These are phyloP conservation scores for Neurospora tetraspora DNA, from an alignment of 495 filamentous ascomycete species.

Conservation along the genomic window DNA sequence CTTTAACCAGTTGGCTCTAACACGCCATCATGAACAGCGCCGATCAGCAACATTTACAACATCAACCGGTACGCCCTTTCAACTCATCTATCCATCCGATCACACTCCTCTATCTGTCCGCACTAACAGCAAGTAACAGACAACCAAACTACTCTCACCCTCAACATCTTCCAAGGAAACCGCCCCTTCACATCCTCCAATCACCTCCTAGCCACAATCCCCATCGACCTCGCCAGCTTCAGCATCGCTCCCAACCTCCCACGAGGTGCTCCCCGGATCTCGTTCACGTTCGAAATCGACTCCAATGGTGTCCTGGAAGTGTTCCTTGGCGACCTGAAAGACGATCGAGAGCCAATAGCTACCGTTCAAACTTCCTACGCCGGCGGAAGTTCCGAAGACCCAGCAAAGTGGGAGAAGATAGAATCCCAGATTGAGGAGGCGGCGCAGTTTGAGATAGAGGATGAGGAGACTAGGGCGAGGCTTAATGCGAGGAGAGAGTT, in stretches of 20 bases:
- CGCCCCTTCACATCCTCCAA: slow-evolving; percentile 86
- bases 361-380: slow-evolving; percentile 36
- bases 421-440: slow-evolving; percentile 90
- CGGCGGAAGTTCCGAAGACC: slow-evolving; percentile 79
- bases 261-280: slow-evolving; percentile 88
- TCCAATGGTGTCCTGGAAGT: slow-evolving; percentile 93
- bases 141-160: slow-evolving; percentile 85
- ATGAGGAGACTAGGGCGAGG: slow-evolving; percentile 79
- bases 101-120: not conserved
- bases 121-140: slow-evolving; percentile 31
- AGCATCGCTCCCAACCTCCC: slow-evolving; percentile 39
- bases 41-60: slow-evolving; percentile 94
- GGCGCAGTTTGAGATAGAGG: slow-evolving; percentile 89
- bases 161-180: slow-evolving; percentile 92
- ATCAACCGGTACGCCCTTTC: slow-evolving; percentile 39
- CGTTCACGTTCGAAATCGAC: slow-evolving; percentile 66
- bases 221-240: slow-evolving; percentile 89
- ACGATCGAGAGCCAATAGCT: slow-evolving; percentile 50
- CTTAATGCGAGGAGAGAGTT: slow-evolving; percentile 85
- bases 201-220: slow-evolving; percentile 66
- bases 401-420: slow-evolving; percentile 80
- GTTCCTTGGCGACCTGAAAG: slow-evolving; percentile 80
- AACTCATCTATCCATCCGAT: not conserved
- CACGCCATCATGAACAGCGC: slow-evolving; percentile 22
- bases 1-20: not conserved